A percentile compares a stretch with the other conserved stretches of the same genome.
These are phyloP conservation scores for Serendipita vermifera DNA, from an alignment of 768 basidiomycete species.

Conservation along the genomic window DNA sequence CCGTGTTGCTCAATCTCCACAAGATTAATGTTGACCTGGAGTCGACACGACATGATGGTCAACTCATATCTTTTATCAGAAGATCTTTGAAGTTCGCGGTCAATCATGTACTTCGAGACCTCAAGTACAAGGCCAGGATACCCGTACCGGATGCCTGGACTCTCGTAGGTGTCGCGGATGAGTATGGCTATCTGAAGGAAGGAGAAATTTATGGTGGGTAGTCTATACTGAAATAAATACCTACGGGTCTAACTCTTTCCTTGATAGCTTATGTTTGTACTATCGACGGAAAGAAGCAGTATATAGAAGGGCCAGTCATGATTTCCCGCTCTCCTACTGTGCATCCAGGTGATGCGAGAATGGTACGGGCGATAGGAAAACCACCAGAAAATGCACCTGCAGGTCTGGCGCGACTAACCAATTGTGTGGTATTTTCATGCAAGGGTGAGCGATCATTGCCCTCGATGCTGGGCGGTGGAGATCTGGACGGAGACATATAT, in stretches of 20 bases:
- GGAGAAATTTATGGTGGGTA: conserved; percentile 55
- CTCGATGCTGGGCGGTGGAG: conserved; percentile 16
- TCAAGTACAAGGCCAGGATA: conserved; percentile 67
- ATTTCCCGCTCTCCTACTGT: conserved; percentile 63
- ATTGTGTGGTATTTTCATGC: conserved; percentile 59
- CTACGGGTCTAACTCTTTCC: background rate
- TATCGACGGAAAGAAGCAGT: conserved; percentile 34
- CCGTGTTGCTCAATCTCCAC: conserved; percentile 38
- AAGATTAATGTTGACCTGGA: conserved; percentile 38
- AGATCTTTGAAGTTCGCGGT: conserved; percentile 48
- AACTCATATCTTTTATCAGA: conserved; percentile 34
- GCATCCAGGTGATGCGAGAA: conserved; percentile 56
- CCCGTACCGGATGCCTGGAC: conserved; percentile 52
- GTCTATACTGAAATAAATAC: background rate
- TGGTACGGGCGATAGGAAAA: conserved; percentile 56
- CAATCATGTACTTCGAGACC: conserved; percentile 51
- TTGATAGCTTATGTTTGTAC: background rate
- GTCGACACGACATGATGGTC: conserved; percentile 20
- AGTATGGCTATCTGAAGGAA: conserved; percentile 46
- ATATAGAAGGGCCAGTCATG: conserved; percentile 46
- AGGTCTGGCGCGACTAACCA: conserved; percentile 30
- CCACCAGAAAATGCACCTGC: conserved; percentile 25
- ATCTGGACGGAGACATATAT: conserved; percentile 20
- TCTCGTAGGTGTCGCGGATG: conserved; percentile 73
- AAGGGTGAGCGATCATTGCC: conserved; percentile 26